phyloP scores from a whole-genome alignment of 257 asterid genomes.

The Nicotiana undulata region DNA sequence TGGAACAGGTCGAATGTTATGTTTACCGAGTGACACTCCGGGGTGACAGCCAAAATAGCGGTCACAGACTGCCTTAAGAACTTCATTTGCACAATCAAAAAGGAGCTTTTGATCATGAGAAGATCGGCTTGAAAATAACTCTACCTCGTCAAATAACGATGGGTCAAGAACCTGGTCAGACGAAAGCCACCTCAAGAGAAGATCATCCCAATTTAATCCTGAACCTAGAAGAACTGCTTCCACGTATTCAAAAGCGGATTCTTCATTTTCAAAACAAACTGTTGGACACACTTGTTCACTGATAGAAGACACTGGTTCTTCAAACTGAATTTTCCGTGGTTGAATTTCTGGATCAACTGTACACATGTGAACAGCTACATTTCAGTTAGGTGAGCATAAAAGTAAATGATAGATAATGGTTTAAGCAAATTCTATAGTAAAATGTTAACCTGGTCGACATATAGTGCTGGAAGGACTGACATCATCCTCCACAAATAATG shows the following conservation, averaged over 20 bases:
- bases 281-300: slow-evolving; percentile 46
- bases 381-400: slow-evolving; percentile 14
- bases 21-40: slow-evolving; percentile 25
- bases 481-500: slow-evolving; percentile 63
- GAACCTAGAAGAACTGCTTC: slow-evolving; percentile 98
- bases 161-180: slow-evolving; percentile 59
- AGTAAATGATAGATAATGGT: background rate
- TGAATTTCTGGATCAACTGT: slow-evolving; percentile 56
- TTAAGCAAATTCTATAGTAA: background rate
- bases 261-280: slow-evolving; percentile 66
- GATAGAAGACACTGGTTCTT: slow-evolving; percentile 36
- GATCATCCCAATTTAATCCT: slow-evolving; percentile 90
- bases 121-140: slow-evolving; percentile 70
- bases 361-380: slow-evolving; percentile 12
- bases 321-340: slow-evolving; percentile 66
- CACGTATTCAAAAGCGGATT: slow-evolving; percentile 96
- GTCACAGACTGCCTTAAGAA: slow-evolving; percentile 55
- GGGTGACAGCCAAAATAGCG: slow-evolving; percentile 45
- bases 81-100: slow-evolving; percentile 72
- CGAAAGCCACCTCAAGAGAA: slow-evolving; percentile 67
- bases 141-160: slow-evolving; percentile 77
- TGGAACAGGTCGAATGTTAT: slow-evolving; percentile 39
- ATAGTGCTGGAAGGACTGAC: slow-evolving; percentile 69
- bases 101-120: slow-evolving; percentile 70
- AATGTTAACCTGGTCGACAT: slow-evolving; percentile 50